Conservation (phyloP, 495 filamentous ascomycete species). For the Aspergillus bertholletiae region DNA sequence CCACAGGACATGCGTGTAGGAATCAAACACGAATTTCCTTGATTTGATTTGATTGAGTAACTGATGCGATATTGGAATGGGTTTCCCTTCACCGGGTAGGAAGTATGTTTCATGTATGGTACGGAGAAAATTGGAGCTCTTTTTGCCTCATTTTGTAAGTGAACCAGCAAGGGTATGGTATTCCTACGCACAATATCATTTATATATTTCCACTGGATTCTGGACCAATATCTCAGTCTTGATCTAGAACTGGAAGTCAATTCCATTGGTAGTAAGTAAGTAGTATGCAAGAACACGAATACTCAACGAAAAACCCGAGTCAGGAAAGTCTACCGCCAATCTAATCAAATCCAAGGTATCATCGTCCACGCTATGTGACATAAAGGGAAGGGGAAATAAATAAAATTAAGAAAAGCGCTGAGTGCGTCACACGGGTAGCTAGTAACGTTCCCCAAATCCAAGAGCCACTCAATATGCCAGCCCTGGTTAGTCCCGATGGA, state of each 20-base stretch:
- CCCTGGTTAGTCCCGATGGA: no score
- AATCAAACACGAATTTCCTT: neutral
- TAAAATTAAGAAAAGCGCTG: neutral
- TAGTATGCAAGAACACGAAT: no score
- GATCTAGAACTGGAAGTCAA: neutral
- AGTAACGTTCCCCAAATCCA: no score
- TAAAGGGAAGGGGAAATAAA: neutral
- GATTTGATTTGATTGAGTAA: slow-evolving; percentile 13
- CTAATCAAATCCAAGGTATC: neutral
- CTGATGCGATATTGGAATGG: slow-evolving; percentile 15
- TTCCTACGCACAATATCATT: neutral
- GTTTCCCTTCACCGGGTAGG: slow-evolving; percentile 12
- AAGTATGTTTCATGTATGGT: slow-evolving; percentile 26
- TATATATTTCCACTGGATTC: neutral
- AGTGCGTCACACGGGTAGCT: no score
- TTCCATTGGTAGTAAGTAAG: neutral
- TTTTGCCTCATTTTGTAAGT: slow-evolving; percentile 1
- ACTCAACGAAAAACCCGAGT: neutral
- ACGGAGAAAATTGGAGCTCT: slow-evolving; percentile 24
- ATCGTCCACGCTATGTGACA: neutral
- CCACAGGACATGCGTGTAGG: slow-evolving; percentile 1
- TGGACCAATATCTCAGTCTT: no score
- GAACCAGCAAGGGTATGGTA: neutral
- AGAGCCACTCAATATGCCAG: no score
- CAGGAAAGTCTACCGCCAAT: neutral